These are phyloP conservation scores for Calonectria montana DNA, from an alignment of 2,329 filamentous ascomycete species.

Conservation along the genomic window DNA sequence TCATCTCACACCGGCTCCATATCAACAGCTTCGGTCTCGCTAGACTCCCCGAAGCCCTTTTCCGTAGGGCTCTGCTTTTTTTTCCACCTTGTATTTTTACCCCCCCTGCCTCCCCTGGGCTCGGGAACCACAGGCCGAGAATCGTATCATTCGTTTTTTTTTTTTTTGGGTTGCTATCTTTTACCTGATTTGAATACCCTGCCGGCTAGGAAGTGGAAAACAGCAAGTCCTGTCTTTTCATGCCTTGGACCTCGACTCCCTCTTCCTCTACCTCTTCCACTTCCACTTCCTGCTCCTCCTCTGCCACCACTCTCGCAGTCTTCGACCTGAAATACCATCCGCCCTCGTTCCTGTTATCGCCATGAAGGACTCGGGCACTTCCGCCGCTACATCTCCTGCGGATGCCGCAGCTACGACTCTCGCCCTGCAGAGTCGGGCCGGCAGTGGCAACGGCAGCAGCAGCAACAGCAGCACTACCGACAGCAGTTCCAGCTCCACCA, in stretches of 20 bases:
- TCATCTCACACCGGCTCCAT: slow-evolving; percentile 6
- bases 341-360: background rate
- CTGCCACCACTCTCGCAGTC: background rate
- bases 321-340: slow-evolving; percentile 3
- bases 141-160: background rate
- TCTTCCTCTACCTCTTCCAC: background rate
- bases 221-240: background rate
- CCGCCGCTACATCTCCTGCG: slow-evolving; percentile 16
- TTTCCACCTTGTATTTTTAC: background rate
- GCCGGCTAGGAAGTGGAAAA: background rate
- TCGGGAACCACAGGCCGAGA: background rate
- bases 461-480: slow-evolving; percentile 13
- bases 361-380: slow-evolving; percentile 19
- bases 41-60: background rate
- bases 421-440: slow-evolving; percentile 23
- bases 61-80: background rate
- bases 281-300: background rate
- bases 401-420: slow-evolving; percentile 23
- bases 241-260: background rate
- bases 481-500: slow-evolving; percentile 8
- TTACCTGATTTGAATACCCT: background rate
- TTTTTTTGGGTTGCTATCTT: background rate
- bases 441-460: background rate
- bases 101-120: background rate
- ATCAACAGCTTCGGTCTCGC: background rate